These are phyloP conservation scores for Apiosordaria backusii DNA, from an alignment of 495 filamentous ascomycete species.

Conservation along the genomic window DNA sequence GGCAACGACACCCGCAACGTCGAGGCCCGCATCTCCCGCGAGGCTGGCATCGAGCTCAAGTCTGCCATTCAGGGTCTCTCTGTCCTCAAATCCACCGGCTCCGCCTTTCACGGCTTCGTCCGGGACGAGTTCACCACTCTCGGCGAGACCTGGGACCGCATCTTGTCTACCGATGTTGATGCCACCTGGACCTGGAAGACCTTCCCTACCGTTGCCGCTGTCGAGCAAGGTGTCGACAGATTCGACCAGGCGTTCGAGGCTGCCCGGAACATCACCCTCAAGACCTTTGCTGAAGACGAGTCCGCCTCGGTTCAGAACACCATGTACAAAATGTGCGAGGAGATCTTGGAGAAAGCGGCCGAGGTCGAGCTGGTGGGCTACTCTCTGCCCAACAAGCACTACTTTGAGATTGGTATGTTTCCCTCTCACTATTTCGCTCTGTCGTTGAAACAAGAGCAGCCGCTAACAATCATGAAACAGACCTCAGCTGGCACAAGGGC, in stretches of 20 bases:
- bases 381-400: constrained; percentile 93
- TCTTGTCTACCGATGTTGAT: constrained; percentile 89
- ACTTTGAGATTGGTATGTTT: constrained; percentile 89
- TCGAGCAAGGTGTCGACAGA: constrained; percentile 56
- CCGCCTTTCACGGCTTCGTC: constrained; percentile 91
- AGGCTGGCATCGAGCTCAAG: constrained; percentile 62
- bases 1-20: constrained; percentile 81
- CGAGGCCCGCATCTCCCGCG: constrained; percentile 54
- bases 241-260: constrained; percentile 77
- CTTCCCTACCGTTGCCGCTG: constrained; percentile 63
- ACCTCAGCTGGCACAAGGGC: constrained; percentile 95
- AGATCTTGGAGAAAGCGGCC: constrained; percentile 74
- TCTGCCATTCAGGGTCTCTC: constrained; percentile 71
- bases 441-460: not conserved
- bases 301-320: constrained; percentile 92
- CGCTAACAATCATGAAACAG: constrained; percentile 41
- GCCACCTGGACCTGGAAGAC: constrained; percentile 78
- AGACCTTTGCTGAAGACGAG: constrained; percentile 87
- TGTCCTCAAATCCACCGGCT: constrained; percentile 96
- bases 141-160: constrained; percentile 86
- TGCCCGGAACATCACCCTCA: constrained; percentile 77
- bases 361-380: constrained; percentile 73
- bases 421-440: not conserved
- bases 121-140: constrained; percentile 91
- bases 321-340: constrained; percentile 96